These are phyloP conservation scores for Phytophthora idaei DNA, from an alignment of 352 stramenopile species.

Conservation along the genomic window DNA sequence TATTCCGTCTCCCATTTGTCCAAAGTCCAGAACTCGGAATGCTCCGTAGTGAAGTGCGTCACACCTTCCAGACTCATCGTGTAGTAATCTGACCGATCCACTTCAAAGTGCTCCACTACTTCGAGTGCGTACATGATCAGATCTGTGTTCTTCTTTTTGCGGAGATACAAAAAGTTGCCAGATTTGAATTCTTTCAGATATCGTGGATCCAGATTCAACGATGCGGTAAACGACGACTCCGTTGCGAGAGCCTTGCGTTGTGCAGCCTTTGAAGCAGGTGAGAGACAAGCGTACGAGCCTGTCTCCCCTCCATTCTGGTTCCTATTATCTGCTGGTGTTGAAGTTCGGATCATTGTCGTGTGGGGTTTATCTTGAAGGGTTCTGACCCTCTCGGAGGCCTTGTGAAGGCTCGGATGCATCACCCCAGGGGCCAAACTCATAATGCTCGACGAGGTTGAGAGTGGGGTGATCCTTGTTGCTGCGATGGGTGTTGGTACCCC, in stretches of 20 bases:
- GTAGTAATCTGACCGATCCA: conserved; percentile 91
- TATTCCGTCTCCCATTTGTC: conserved; percentile 95
- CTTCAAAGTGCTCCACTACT: conserved; percentile 82
- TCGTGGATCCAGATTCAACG: conserved; percentile 71
- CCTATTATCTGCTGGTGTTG: conserved; percentile 28
- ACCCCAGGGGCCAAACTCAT: conserved; percentile 30
- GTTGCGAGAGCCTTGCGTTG: conserved; percentile 32
- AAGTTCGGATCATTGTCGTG: conserved; percentile 14
- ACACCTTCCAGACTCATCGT: conserved; percentile 93
- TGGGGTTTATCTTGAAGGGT: conserved; percentile 47
- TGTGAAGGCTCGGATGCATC: conserved; percentile 62
- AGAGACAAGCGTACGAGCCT: conserved; percentile 23
- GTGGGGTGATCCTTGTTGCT: background rate
- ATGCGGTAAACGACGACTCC: conserved; percentile 72
- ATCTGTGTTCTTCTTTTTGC: conserved; percentile 66
- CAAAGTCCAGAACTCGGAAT: conserved; percentile 92
- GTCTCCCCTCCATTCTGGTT: conserved; percentile 15
- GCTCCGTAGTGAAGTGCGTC: conserved; percentile 90
- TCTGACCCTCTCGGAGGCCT: conserved; percentile 65
- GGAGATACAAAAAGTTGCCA: conserved; percentile 85
- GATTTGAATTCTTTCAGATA: conserved; percentile 79
- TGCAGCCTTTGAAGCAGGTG: conserved; percentile 34
- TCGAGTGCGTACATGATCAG: conserved; percentile 86
- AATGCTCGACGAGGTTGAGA: conserved; percentile 44
- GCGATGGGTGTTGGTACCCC: background rate